Percentiles rank a stretch among this genome's conserved stretches.
phyloP scores from a whole-genome alignment of 805 yeast genomes.

The Saccharomycopsis sp. region DNA sequence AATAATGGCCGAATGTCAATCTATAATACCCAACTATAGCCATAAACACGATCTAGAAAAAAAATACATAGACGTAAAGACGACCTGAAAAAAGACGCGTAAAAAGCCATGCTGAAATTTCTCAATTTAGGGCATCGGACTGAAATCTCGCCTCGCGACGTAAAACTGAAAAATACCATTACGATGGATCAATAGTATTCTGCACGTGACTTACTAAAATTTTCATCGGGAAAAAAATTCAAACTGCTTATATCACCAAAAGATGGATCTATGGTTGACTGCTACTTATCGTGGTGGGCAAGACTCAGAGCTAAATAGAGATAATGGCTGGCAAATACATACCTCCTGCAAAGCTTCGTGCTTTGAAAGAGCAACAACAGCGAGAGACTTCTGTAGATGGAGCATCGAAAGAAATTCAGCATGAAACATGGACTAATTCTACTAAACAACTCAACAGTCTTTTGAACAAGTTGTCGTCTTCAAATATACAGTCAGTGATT shows the following conservation, averaged over 20 bases:
- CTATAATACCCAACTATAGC: not conserved
- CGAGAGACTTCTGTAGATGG: conserved; percentile 19
- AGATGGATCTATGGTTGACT: too few relatives aligned
- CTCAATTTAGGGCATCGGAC: not conserved
- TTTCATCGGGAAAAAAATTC: too few relatives aligned
- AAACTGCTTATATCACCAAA: too few relatives aligned
- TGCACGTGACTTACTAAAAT: too few relatives aligned
- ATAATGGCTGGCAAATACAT: conserved; percentile 40
- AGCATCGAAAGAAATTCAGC: conserved; percentile 40
- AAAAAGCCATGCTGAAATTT: not conserved
- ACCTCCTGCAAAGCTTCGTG: conserved; percentile 47
- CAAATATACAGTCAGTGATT: conserved; percentile 44
- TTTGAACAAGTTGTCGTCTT: conserved; percentile 39
- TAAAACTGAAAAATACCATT: too few relatives aligned
- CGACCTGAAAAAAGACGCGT: not conserved
- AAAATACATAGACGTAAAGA: not conserved
- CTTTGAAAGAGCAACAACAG: conserved; percentile 29
- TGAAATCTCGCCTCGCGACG: not conserved
- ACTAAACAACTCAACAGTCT: conserved; percentile 41
- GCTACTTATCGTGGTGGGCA: too few relatives aligned
- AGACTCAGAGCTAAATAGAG: not conserved
- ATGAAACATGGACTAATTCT: conserved; percentile 49
- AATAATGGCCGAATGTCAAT: not conserved
- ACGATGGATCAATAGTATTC: too few relatives aligned
- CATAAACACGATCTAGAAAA: not conserved